Conservation (phyloP, 164 flowering plant species). For the Taxillus chinensis region DNA sequence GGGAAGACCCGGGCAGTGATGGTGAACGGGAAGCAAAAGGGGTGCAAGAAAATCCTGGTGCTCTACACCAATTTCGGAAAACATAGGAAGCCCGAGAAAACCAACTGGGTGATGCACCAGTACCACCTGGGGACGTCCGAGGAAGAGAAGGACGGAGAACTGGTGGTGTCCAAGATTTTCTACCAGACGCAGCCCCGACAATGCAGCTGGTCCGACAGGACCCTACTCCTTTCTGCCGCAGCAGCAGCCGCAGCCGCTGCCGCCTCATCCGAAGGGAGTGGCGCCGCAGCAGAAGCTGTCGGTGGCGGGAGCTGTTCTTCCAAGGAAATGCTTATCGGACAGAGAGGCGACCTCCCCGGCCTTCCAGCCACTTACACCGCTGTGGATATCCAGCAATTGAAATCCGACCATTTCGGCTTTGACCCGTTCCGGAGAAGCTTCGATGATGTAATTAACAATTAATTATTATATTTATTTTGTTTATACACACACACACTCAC, state of each 20-base stretch:
- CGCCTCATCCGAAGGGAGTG: constrained; percentile 29
- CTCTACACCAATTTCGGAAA: constrained; percentile 94
- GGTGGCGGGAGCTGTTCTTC: constrained; percentile 58
- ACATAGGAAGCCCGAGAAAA: constrained; percentile 89
- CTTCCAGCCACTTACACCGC: constrained; percentile 25
- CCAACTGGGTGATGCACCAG: constrained; percentile 99
- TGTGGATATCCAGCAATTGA: constrained; percentile 68
- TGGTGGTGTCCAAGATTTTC: constrained; percentile 94
- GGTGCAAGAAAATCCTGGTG: constrained; percentile 96
- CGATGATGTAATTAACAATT: constrained; percentile 37
- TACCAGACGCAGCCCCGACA: constrained; percentile 98
- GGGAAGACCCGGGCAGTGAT: constrained; percentile 95
- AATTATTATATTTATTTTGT: too few relatives aligned
- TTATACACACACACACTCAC: too few relatives aligned
- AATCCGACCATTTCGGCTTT: constrained; percentile 63
- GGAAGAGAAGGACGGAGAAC: constrained; percentile 98
- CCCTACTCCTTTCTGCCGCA: not conserved
- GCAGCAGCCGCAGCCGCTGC: constrained; percentile 11
- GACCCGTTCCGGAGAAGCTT: constrained; percentile 31
- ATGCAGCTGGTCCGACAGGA: constrained; percentile 62
- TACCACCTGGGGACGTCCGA: constrained; percentile 90
- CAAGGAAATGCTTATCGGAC: constrained; percentile 25
- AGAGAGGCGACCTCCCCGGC: constrained; percentile 37
- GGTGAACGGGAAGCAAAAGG: constrained; percentile 91
- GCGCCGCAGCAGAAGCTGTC: constrained; percentile 40